These are phyloP conservation scores for Aulographum hederae DNA, from an alignment of 2,329 filamentous ascomycete genomes.

Conservation along the genomic window DNA sequence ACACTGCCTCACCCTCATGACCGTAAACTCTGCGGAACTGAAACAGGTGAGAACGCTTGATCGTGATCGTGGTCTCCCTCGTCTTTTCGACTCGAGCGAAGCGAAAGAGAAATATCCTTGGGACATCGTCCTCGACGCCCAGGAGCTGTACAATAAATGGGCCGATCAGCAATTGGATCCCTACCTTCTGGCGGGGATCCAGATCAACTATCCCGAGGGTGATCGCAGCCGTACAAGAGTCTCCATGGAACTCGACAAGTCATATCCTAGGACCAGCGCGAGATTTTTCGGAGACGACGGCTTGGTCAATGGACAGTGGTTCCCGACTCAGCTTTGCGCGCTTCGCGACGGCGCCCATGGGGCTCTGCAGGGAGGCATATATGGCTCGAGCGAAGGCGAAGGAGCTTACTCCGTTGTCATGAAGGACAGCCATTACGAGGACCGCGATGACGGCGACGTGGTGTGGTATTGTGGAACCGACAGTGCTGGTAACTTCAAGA, in stretches of 20 bases:
- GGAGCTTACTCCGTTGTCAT: conserved; percentile 40
- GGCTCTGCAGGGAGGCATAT: conserved; percentile 29
- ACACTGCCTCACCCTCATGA: background rate
- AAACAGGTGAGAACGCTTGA: background rate
- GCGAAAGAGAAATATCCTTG: conserved; percentile 14
- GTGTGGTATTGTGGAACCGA: conserved; percentile 36
- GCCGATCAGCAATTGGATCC: conserved; percentile 20
- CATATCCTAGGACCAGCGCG: conserved; percentile 9
- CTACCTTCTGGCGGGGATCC: conserved; percentile 27
- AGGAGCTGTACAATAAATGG: conserved; percentile 29
- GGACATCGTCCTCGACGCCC: conserved; percentile 28
- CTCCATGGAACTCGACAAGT: conserved; percentile 8
- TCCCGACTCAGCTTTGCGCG: conserved; percentile 31
- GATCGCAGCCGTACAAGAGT: conserved; percentile 12
- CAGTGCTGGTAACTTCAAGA: conserved; percentile 11
- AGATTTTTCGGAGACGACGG: conserved; percentile 21
- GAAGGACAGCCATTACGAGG: conserved; percentile 24
- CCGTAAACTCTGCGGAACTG: background rate
- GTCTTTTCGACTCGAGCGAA: background rate
- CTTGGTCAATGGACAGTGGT: conserved; percentile 33
- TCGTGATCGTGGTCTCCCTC: too few relatives aligned
- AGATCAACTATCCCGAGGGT: conserved; percentile 5
- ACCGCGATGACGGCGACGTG: conserved; percentile 30
- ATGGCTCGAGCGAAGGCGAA: conserved; percentile 17
- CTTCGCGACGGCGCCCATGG: conserved; percentile 37